A percentile compares a stretch with the other conserved stretches of the same genome.
phyloP scores from a whole-genome alignment of 2,329 filamentous ascomycete genomes.

The Onygenales sp. region DNA sequence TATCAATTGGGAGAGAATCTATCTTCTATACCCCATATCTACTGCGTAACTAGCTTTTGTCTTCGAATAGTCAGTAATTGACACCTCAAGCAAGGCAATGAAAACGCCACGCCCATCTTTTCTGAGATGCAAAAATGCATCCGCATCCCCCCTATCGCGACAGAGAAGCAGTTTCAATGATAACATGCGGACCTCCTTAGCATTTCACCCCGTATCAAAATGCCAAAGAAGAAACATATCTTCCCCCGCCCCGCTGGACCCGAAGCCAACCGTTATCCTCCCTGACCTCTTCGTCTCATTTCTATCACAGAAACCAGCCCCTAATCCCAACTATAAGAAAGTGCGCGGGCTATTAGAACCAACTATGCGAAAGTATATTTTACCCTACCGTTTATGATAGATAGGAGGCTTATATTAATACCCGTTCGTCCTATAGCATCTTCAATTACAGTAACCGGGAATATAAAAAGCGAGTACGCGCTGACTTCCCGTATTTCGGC shows the following conservation, averaged over 20 bases:
- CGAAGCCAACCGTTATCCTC: constrained; percentile 5
- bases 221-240: not conserved
- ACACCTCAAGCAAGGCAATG: no score
- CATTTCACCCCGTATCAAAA: not conserved
- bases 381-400: not conserved
- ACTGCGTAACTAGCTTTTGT: no score
- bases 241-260: not conserved
- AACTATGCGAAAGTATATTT: not conserved
- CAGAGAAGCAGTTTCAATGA: no score
- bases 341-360: constrained; percentile 9
- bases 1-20: no score
- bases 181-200: not conserved
- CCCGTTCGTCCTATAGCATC: not conserved
- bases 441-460: constrained; percentile 2
- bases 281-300: constrained; percentile 23
- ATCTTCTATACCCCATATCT: no score
- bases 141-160: no score
- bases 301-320: constrained; percentile 14
- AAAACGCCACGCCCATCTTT: no score
- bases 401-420: not conserved
- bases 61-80: no score
- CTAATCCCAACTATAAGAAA: constrained; percentile 17
- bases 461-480: constrained; percentile 7
- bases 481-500: constrained; percentile 19
- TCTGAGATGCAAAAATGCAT: no score